Base-by-base conservation (phyloP, 2,329 filamentous ascomycete genomes). In the Escovopsis sp. region DNA sequence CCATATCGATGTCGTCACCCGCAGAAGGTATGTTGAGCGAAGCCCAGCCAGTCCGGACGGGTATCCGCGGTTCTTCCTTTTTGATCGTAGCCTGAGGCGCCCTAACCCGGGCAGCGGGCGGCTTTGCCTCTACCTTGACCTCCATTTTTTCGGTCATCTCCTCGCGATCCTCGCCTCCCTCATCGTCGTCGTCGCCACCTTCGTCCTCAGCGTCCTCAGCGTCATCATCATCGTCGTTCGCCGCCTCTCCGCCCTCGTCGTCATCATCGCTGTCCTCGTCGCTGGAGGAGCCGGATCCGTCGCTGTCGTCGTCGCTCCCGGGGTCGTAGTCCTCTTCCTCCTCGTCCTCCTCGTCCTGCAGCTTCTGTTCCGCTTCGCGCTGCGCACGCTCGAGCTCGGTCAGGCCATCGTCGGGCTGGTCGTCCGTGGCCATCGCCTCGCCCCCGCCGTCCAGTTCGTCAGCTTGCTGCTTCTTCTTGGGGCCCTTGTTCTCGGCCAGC, bases 321-420 rank as follows among this genome's bases (percentile, higher is more conserved):
- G 77, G 77, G 45, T 81, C 74, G 49, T 80, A 80, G 50, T 81
- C 77, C 49, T 81, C 76, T 49, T 80, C 77, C 4, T 77, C 66
- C 43, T 78, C 75, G 39, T 78, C 76, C 43, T 79, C 75, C 2
- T 77, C 75, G 33, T 79, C 73, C 45, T 74, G 70, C 33, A 74
- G 48, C 45, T 63, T 60, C 49, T 74, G 68, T 52, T 77, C 73
- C 3, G 60, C 63, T 48, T 76, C 72, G 8, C 59, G 46, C 38
- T 70, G 60, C 4, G 70, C 72, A 43, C 61, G 65, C 53, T 72
- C 63, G 35, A 75, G 57, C 56, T 70, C 69, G 2, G 67, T 69
- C 50, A 66, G 57, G 12, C 60, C 65, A 23, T 23, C 23, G 33
- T 64, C 63, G 4, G 54, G 62, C 38, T 61, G 59, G 3, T 55